Conservation (phyloP, 306 rosid genomes). For the Coriaria nepalensis region DNA sequence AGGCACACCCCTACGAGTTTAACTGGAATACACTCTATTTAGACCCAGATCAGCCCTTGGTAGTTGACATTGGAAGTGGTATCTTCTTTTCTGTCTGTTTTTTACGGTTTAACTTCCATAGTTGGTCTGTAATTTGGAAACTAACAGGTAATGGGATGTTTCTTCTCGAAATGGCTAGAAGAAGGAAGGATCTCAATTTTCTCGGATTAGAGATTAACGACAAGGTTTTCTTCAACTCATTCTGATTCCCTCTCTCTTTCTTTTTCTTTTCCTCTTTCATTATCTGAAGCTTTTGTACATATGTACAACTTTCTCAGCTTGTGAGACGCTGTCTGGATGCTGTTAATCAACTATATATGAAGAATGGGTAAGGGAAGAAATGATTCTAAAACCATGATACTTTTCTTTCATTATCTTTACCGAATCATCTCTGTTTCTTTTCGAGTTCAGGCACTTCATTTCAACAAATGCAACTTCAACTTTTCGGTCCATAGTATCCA, state of each 20-base stretch:
- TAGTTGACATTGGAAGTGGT: slow-evolving; percentile 95
- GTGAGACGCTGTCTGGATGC: slow-evolving; percentile 59
- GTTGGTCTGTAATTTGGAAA: slow-evolving; percentile 7
- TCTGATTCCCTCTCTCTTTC: too few relatives aligned
- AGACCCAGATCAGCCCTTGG: slow-evolving; percentile 55
- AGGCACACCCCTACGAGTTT: slow-evolving; percentile 73
- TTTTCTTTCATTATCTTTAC: slow-evolving; percentile 12
- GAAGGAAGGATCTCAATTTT: slow-evolving; percentile 61
- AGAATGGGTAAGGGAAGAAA: slow-evolving; percentile 46
- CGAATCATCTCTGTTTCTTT: slow-evolving; percentile 14
- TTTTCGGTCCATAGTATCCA: slow-evolving; percentile 57
- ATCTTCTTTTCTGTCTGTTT: slow-evolving; percentile 13
- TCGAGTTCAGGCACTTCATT: slow-evolving; percentile 44
- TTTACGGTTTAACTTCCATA: neutral
- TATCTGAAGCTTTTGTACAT: slow-evolving; percentile 3
- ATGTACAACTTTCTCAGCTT: slow-evolving; percentile 38
- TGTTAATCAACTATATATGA: slow-evolving; percentile 20
- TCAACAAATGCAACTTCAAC: slow-evolving; percentile 84
- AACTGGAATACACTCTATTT: slow-evolving; percentile 48
- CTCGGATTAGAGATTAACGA: slow-evolving; percentile 87
- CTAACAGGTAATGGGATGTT: slow-evolving; percentile 80
- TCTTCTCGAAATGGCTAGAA: slow-evolving; percentile 71
- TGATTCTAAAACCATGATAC: neutral
- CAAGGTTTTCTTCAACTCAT: slow-evolving; percentile 35
- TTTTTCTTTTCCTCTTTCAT: neutral